phyloP scores from a whole-genome alignment of 768 basidiomycete species.

The Hydnum rufescens region DNA sequence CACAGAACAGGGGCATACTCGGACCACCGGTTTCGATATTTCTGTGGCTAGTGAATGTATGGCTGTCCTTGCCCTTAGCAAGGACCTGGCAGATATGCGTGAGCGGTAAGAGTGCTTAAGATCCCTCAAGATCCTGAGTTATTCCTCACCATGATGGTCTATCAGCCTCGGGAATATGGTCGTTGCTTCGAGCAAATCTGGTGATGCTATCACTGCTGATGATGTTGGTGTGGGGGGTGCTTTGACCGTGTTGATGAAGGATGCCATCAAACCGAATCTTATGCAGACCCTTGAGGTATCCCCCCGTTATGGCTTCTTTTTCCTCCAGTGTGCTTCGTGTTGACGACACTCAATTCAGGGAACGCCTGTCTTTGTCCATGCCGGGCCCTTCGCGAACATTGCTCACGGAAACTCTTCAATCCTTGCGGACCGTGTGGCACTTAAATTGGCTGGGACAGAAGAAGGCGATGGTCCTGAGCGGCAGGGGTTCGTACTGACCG shows the following conservation, averaged over 20 bases:
- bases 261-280: constrained; percentile 95
- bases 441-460: constrained; percentile 93
- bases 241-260: constrained; percentile 92
- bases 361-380: constrained; percentile 96
- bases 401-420: constrained; percentile 98
- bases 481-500: constrained; percentile 89
- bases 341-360: constrained; percentile 28
- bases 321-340: not conserved
- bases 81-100: constrained; percentile 76
- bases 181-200: constrained; percentile 78
- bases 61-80: constrained; percentile 89
- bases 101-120: constrained; percentile 25
- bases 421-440: constrained; percentile 87
- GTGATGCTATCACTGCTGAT: constrained; percentile 86
- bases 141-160: not conserved
- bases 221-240: constrained; percentile 92
- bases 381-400: constrained; percentile 97
- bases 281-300: constrained; percentile 88
- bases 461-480: constrained; percentile 65
- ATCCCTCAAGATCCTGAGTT: not conserved
- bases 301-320: not conserved
- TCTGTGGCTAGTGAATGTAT: constrained; percentile 94
- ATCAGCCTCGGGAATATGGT: constrained; percentile 78
- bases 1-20: constrained; percentile 77
- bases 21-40: constrained; percentile 89